Conservation (phyloP, 352 stramenopile species). For the Phytophthora citrophthora region DNA sequence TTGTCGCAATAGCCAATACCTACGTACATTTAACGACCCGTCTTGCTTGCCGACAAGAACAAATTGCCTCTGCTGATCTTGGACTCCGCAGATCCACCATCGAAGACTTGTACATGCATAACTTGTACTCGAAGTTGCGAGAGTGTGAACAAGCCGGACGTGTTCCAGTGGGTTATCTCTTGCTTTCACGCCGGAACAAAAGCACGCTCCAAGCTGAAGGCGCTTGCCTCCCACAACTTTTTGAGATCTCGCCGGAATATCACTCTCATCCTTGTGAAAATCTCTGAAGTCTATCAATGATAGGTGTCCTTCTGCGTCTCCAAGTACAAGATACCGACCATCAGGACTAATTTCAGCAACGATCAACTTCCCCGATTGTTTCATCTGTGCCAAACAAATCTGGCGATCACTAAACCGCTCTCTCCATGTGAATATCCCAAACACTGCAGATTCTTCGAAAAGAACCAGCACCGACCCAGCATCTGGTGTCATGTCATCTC, state of each 20-base stretch:
- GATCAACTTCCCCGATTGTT: slow-evolving; percentile 13
- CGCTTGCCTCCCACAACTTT: slow-evolving; percentile 26
- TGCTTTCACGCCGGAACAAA: slow-evolving; percentile 37
- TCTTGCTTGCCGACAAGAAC: slow-evolving; percentile 44
- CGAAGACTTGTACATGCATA: slow-evolving; percentile 31
- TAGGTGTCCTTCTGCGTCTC: slow-evolving; percentile 31
- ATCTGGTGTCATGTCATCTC: slow-evolving; percentile 27
- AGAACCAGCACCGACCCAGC: slow-evolving; percentile 45
- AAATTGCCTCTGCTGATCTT: slow-evolving; percentile 30
- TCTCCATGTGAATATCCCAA: slow-evolving; percentile 60
- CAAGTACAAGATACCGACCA: slow-evolving; percentile 42
- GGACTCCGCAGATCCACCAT: slow-evolving; percentile 30
- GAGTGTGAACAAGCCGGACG: slow-evolving; percentile 38
- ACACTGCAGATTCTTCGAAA: slow-evolving; percentile 24
- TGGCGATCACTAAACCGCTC: slow-evolving; percentile 64
- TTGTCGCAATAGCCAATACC: background rate
- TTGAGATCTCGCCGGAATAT: background rate
- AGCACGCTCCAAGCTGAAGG: slow-evolving; percentile 31
- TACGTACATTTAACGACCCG: slow-evolving; percentile 46
- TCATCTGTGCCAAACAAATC: slow-evolving; percentile 42
- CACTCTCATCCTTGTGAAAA: slow-evolving; percentile 26
- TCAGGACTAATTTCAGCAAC: slow-evolving; percentile 31
- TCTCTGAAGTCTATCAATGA: slow-evolving; percentile 42
- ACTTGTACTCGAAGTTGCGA: background rate
- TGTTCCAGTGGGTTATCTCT: slow-evolving; percentile 44